Base-by-base conservation (phyloP, 768 basidiomycete genomes). In the Amanita inopinata region DNA sequence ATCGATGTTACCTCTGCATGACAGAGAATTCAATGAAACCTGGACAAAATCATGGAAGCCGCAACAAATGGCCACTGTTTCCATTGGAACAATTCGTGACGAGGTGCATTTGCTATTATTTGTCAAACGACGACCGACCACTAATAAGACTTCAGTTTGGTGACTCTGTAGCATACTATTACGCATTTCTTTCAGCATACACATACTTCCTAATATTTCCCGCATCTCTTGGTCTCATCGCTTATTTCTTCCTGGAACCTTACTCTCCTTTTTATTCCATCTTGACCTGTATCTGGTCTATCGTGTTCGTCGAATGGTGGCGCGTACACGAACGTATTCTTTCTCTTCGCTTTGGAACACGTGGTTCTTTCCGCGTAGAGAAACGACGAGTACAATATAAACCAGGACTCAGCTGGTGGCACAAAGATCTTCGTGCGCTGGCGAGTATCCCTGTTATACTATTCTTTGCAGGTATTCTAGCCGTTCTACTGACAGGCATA, bases 241-340 rank as follows among this genome's bases (percentile, higher is more conserved):
- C 79, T 56, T 89, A 79, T 64, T 72, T 78, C 61, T 70, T 84
- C 53, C 73, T 76, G 19, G 69, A 72, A 0, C 74, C 82, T 0
- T 97, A 91, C 61, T 82, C 83, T 6, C 73, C 83, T 8, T 34
- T 75, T 3, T 97, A 91, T 58, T 89, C 89, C 0, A 61, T 72
- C 40, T 61, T 86, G 15, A 64, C 94, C 35, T 74, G 79, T n/a
- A 42, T 91, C 2, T 99, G 93, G 87, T 81, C 84, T 0, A 69
- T 90, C 35, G 59, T 73, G 14, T 94, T 93, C 53, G 83, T 93
- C 47, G 92, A 97, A 59, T 83, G 80, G 68, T 99, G 94, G 94
- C 74, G 85, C 20, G 73, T 96, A 27, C 76, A 76, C 45, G 88
- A 98, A 60, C 77, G 83, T 12, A 77, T 81, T 30, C 65, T 94